These are phyloP conservation scores for Leishmania lainsoni DNA, from an alignment of 208 protist species.

Conservation along the genomic window DNA sequence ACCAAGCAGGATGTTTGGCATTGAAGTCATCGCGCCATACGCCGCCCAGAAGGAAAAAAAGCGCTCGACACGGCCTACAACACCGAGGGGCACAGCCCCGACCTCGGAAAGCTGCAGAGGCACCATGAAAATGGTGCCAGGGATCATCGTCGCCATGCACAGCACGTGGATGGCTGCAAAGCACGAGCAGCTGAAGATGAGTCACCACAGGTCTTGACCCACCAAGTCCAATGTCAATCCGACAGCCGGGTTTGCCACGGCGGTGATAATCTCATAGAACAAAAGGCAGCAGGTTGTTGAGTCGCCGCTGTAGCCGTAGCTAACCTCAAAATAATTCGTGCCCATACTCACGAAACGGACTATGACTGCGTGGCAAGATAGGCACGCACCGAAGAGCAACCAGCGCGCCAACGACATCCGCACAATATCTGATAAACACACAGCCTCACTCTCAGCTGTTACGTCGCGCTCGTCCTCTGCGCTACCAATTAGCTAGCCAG, in stretches of 20 bases:
- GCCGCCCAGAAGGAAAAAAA: slow-evolving; percentile 80
- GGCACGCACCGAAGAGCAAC: slow-evolving; percentile 79
- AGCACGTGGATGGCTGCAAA: slow-evolving; percentile 74
- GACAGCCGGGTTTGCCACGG: slow-evolving; percentile 76
- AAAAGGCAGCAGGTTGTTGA: slow-evolving; percentile 76
- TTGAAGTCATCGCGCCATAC: slow-evolving; percentile 91
- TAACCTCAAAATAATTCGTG: slow-evolving; percentile 86
- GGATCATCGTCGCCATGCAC: slow-evolving; percentile 77
- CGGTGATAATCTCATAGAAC: slow-evolving; percentile 86
- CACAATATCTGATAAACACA: slow-evolving; percentile 40
- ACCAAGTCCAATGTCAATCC: slow-evolving; percentile 84
- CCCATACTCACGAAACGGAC: slow-evolving; percentile 87
- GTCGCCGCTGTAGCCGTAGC: slow-evolving; percentile 70
- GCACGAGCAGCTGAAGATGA: slow-evolving; percentile 46
- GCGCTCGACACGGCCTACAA: slow-evolving; percentile 72
- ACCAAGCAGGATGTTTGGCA: slow-evolving; percentile 89
- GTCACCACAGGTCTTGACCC: slow-evolving; percentile 79
- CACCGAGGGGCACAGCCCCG: slow-evolving; percentile 89
- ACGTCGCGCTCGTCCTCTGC: slow-evolving; percentile 40
- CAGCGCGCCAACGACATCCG: slow-evolving; percentile 76
- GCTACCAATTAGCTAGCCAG: slow-evolving; percentile 50
- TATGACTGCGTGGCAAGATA: slow-evolving; percentile 85
- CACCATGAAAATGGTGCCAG: slow-evolving; percentile 74
- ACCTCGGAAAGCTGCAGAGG: slow-evolving; percentile 88
- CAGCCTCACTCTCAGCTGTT: slow-evolving; percentile 19